Evolutionary conservation across 768 basidiomycete genomes (phyloP).

Genomic region (Crassisporium funariophilum): DNA sequence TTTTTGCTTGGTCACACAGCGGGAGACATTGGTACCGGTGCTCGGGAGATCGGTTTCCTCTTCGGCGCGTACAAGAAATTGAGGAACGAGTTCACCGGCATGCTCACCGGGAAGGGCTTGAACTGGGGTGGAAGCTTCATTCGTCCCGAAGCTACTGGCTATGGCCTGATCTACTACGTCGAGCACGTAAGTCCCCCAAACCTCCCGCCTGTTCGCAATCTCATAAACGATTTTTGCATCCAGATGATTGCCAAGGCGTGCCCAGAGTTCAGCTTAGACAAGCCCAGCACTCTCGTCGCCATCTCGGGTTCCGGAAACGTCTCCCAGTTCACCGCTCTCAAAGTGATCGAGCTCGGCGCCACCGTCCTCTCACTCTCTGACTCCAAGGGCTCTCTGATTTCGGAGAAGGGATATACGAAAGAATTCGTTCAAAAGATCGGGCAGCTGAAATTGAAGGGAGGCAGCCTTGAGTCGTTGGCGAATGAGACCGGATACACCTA

Average conservation of each 20-base stretch:
- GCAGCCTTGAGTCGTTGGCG: conserved; percentile 40
- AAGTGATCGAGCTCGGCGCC: conserved; percentile 76
- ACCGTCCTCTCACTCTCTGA: conserved; percentile 73
- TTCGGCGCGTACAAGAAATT: conserved; percentile 80
- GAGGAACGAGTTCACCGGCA: conserved; percentile 67
- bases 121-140: conserved; percentile 75
- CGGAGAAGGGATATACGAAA: conserved; percentile 57
- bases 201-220: neutral
- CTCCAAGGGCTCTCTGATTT: conserved; percentile 69
- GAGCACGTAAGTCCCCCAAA: conserved; percentile 52
- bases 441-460: conserved; percentile 57
- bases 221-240: neutral
- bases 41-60: conserved; percentile 74
- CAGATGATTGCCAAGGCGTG: conserved; percentile 60
- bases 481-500: conserved; percentile 47
- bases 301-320: conserved; percentile 76
- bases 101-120: conserved; percentile 73
- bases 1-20: conserved; percentile 30
- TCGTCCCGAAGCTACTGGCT: conserved; percentile 74
- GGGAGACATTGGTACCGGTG: conserved; percentile 76
- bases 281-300: conserved; percentile 50
- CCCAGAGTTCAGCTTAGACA: conserved; percentile 55
- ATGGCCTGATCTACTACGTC: conserved; percentile 78
- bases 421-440: conserved; percentile 54
- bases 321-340: conserved; percentile 74